Evolutionary conservation across 495 filamentous ascomycete genomes (phyloP).

Genomic region (Annulohypoxylon bovei): DNA sequence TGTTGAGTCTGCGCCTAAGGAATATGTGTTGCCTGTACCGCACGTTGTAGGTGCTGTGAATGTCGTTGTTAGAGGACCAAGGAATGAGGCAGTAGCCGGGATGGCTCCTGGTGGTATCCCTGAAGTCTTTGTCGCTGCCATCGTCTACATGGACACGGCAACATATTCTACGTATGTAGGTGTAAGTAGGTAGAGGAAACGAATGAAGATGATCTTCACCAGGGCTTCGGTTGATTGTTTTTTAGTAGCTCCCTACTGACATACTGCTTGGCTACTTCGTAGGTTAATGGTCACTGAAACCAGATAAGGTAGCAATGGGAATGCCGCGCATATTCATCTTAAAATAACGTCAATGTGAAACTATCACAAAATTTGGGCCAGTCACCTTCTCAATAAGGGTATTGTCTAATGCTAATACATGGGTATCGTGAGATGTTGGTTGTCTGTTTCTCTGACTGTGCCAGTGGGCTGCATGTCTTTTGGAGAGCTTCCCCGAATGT

Average conservation of each 20-base stretch:
- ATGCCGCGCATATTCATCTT: not conserved
- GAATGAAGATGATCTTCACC: not conserved
- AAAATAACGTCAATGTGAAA: not conserved
- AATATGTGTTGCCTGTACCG: slow-evolving; percentile 55
- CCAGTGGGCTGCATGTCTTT: slow-evolving; percentile 3
- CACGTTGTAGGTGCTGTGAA: slow-evolving; percentile 17
- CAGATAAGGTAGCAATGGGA: not conserved
- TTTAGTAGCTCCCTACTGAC: not conserved
- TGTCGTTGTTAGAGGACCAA: slow-evolving; percentile 20
- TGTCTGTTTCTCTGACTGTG: slow-evolving; percentile 3
- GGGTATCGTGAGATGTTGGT: not conserved
- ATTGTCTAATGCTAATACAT: not conserved
- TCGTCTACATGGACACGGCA: not conserved
- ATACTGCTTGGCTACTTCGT: not conserved
- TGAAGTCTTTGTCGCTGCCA: not conserved
- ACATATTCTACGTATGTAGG: not conserved
- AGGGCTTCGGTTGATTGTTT: not conserved
- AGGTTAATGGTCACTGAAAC: not conserved
- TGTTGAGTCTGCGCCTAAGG: not conserved
- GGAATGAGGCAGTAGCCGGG: not conserved
- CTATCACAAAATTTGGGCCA: not conserved
- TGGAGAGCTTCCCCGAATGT: not conserved
- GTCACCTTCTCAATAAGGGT: not conserved
- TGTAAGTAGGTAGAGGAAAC: not conserved
- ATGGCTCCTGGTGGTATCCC: slow-evolving; percentile 3